A percentile compares a stretch with the other conserved stretches of the same genome.
phyloP scores from a whole-genome alignment of 2,329 filamentous ascomycete species.

The Neofusicoccum umdonicola region DNA sequence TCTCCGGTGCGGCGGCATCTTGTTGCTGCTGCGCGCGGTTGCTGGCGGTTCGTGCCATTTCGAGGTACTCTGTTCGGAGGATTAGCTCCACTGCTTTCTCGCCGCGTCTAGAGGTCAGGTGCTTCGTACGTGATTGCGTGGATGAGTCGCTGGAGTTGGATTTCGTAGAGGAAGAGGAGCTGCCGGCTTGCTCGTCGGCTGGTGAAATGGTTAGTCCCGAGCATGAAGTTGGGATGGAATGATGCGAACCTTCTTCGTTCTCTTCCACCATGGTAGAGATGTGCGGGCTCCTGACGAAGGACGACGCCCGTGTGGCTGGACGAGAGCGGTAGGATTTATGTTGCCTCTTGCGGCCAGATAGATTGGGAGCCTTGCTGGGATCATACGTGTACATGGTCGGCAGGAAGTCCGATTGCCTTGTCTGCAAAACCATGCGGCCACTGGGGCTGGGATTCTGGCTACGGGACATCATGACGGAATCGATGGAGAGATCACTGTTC shows the following conservation, averaged over 20 bases:
- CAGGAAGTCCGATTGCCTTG: not conserved
- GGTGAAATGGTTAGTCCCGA: not conserved
- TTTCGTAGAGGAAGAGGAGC: conserved; percentile 11
- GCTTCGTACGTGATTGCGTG: not conserved
- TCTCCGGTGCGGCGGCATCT: not conserved
- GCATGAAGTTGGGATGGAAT: not conserved
- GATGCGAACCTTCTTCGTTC: not conserved
- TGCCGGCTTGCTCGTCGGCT: not conserved
- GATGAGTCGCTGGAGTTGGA: conserved; percentile 5
- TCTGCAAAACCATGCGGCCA: conserved; percentile 4
- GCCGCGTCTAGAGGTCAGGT: not conserved
- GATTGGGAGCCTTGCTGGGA: conserved; percentile 7
- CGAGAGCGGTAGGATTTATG: not conserved
- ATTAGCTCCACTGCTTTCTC: not conserved
- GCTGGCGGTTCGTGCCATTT: conserved; percentile 1
- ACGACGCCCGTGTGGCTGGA: not conserved
- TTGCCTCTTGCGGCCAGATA: conserved; percentile 6
- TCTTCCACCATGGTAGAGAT: conserved; percentile 14
- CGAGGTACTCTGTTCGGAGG: not conserved
- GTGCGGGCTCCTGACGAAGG: conserved; percentile 7
- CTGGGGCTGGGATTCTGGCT: not conserved
- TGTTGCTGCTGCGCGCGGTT: not conserved
- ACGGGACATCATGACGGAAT: conserved; percentile 27
- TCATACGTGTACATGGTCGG: conserved; percentile 9
- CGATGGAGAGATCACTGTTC: conserved; percentile 25